Conservation (phyloP, 1,139 yeast genomes). For the Pneumocystis murina region DNA sequence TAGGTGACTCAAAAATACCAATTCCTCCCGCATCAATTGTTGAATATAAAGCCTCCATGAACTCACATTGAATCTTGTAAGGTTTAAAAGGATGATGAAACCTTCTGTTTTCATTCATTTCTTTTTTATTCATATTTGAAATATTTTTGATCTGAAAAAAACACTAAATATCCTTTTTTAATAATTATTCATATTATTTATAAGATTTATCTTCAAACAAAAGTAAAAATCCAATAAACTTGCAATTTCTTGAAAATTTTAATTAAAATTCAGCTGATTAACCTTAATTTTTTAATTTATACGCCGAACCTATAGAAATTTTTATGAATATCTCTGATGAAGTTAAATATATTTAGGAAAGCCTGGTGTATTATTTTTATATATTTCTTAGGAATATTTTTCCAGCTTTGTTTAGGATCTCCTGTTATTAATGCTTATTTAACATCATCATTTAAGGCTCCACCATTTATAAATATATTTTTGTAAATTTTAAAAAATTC, state of each 20-base stretch:
- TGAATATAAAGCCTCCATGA: slow-evolving; percentile 61
- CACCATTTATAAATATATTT: neutral
- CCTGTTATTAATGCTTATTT: neutral
- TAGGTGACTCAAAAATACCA: slow-evolving; percentile 84
- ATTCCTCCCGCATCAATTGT: slow-evolving; percentile 38
- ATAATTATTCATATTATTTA: neutral
- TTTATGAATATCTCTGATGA: neutral
- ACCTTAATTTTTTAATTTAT: too few relatives aligned
- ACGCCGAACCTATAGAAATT: too few relatives aligned
- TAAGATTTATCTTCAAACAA: too few relatives aligned
- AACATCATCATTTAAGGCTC: neutral
- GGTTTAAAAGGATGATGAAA: slow-evolving; percentile 73
- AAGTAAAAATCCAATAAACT: neutral
- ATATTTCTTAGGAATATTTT: neutral
- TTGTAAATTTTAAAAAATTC: neutral
- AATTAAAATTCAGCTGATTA: neutral
- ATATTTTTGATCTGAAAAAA: neutral
- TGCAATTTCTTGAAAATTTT: neutral
- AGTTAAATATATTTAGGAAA: too few relatives aligned
- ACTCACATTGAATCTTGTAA: slow-evolving; percentile 57
- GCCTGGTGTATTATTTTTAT: neutral
- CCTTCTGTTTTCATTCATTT: neutral
- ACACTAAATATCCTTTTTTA: neutral
- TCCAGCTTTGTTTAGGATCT: neutral
- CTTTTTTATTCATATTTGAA: neutral